Conservation (phyloP, 371 early-diverging fungal species). For the Circinella umbellata region DNA sequence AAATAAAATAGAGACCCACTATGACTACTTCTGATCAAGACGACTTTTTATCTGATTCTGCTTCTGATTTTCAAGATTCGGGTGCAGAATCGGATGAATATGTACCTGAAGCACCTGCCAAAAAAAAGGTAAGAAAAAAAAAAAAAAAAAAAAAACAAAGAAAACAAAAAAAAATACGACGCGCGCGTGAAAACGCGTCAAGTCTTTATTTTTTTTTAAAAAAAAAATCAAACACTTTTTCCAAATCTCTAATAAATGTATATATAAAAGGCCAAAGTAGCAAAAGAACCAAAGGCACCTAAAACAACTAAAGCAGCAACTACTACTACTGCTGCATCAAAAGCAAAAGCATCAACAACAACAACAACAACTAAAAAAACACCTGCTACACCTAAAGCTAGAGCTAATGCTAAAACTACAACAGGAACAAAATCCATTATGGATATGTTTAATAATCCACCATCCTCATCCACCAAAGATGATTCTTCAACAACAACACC, state of each 20-base stretch:
- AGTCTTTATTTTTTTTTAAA: constrained; percentile 1
- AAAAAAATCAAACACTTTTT: neutral
- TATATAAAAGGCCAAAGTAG: neutral
- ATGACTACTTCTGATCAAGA: constrained; percentile 22
- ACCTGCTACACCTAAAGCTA: neutral
- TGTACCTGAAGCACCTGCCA: constrained; percentile 1
- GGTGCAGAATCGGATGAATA: constrained; percentile 17
- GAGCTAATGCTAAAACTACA: neutral
- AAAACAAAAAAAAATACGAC: too few species aligned
- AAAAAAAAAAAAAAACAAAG: too few species aligned
- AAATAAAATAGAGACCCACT: too few species aligned
- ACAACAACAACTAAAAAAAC: neutral
- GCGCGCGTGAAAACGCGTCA: neutral
- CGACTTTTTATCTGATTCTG: constrained; percentile 6
- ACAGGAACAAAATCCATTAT: neutral
- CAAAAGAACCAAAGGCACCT: neutral
- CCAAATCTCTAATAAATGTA: neutral
- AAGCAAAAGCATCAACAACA: neutral
- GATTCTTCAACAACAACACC: neutral
- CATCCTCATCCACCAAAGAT: neutral
- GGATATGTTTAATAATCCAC: neutral
- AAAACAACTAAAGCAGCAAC: neutral
- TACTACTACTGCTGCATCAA: neutral
- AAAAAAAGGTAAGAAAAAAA: constrained; percentile 3
- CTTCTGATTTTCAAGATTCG: constrained; percentile 10